Base-by-base conservation (phyloP, 176 grass and related monocot species). In the Alopecurus myosuroides region DNA sequence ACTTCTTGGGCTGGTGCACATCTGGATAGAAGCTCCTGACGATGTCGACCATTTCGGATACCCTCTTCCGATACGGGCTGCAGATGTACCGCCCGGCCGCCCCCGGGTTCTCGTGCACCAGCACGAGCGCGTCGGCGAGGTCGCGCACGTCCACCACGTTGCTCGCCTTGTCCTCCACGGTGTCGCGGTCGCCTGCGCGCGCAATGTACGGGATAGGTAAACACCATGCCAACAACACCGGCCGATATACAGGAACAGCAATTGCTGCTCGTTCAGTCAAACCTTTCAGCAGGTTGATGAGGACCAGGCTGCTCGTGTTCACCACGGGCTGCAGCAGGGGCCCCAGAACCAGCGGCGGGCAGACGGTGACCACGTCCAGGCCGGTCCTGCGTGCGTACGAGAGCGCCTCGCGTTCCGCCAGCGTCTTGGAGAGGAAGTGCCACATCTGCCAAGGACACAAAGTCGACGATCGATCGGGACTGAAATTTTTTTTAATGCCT, bases 101-200 rank as follows among this genome's bases (percentile, higher is more conserved):
- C 87, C 67, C 88, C 17, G 89, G 33, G 7, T 70, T 86, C 35
- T 94, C 88, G 39, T 88, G 86, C 39, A 73, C 42, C 63, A 97
- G 52, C 3, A 89, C 13, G 14, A 97, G 82, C 1, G 88, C 92
- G 26, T 77, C 82, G 8, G 79, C 90, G 35, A 94, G 78, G 77
- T 94, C 92, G 40, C 88, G 77, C 23, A 93, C 95, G 85, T 93
- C 92, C 84, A 94, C 92, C 40, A 88, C 11, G 83, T 86, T 84
- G 72, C 48, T 77, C 40, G 1, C 58, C 66, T 61, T 89, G 48
- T 70, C 49, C 44, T 88, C 79, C 13, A 80, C 78, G 7, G 64
- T 56, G 2, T 80, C 70, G 6, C 9, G 4, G 34, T 8, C 85
- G 3, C 84, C 95, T 94, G 86, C 22, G 9, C n/a, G n/a, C n/a